Conservation (phyloP, 164 flowering plant genomes). For the Chloranthus sessilifolius region DNA sequence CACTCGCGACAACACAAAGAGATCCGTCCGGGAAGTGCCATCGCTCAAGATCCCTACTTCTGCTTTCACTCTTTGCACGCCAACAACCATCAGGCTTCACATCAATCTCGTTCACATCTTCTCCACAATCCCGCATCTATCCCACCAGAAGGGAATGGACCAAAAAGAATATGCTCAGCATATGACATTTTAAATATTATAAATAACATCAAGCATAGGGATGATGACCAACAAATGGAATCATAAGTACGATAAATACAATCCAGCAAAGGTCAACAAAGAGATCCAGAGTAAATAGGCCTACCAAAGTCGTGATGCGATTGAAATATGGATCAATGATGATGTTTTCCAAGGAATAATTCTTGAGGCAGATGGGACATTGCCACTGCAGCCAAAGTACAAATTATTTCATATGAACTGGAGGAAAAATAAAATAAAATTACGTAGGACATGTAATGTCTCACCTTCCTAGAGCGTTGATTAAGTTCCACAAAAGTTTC, state of each 20-base stretch:
- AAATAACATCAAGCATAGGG: no score
- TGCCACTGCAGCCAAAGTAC: constrained; percentile 81
- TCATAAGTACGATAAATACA: not conserved
- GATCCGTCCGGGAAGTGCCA: constrained; percentile 81
- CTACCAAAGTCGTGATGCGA: constrained; percentile 68
- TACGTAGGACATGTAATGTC: not conserved
- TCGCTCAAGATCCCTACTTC: constrained; percentile 48
- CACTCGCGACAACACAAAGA: constrained; percentile 31
- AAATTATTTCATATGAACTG: not conserved
- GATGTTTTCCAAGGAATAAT: constrained; percentile 66
- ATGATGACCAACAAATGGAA: not conserved
- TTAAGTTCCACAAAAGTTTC: constrained; percentile 85
- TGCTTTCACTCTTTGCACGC: constrained; percentile 72
- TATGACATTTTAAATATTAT: no score
- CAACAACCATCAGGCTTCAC: constrained; percentile 92
- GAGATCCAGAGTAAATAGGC: not conserved
- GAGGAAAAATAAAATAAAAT: not conserved
- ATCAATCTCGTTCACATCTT: constrained; percentile 84
- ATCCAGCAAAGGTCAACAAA: not conserved
- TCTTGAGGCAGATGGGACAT: constrained; percentile 89
- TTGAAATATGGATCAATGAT: constrained; percentile 90
- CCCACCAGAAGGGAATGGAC: no score
- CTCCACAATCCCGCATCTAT: constrained; percentile 72
- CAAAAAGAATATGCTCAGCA: no score
- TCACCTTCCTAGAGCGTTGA: constrained; percentile 89